Evolutionary conservation across 371 early-diverging fungal genomes (phyloP), one percentile per base, ranked within the genome.

Genomic region (Smittium culicis): DNA sequence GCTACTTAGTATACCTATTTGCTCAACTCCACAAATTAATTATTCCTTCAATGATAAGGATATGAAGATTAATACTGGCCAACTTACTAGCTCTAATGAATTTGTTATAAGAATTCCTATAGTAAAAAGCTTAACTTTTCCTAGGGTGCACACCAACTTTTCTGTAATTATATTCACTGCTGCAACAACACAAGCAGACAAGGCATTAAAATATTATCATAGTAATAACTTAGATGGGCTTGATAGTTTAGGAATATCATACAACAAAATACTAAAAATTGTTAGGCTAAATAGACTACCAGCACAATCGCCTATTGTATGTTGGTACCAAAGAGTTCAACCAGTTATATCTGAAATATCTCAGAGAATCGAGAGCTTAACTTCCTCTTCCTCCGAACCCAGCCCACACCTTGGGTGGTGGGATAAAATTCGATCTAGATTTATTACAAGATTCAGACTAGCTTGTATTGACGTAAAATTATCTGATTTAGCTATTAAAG

Each of bases 391-490:
- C 33, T 70, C 74, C 34, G 79, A 79, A 25, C 70, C 72, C 56
- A 79, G 79, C 17, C 79, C 79, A 0, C 67, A 71, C 1, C 61
- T 78, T 25, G 75, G 75, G 2, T 79, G 79, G 79, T 79, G 79
- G 79, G 79, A 79, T 66, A 79, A 79, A 69, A 60, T 79, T 66
- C 73, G 79, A 32, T 74, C 74, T 35, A 68, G 76, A 1, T 67
- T 73, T 59, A 77, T 74, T 30, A 30, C 74, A 34, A 72, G 67
- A 45, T 64, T 68, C 25, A 72, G 77, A 30, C 69, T 73, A 70
- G 71, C 77, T 1, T 73, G 75, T 25, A 66, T 77, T 29, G 69
- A 77, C n/a, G 74, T 63, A 30, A 35, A 63, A n/a, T n/a, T 63
- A n/a, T n/a, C 31, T n/a, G 63, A 63, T 30, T 35, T 63, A 5